phyloP scores from a whole-genome alignment of 208 protist genomes.

The Phytomonas francai region DNA sequence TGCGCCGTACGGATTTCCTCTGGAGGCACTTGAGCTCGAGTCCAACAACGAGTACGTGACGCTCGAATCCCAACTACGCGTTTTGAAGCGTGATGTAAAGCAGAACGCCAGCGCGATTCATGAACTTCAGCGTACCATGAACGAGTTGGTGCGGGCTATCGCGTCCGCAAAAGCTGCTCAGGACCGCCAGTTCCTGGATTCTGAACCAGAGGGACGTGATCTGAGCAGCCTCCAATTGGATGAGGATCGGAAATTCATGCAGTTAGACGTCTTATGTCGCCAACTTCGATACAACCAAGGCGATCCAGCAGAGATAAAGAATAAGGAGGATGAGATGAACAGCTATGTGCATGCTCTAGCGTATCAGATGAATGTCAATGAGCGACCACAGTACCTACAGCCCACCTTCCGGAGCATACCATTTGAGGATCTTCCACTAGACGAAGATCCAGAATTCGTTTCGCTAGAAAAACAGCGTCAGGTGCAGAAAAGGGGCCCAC shows the following conservation, averaged over 20 bases:
- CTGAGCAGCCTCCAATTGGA: constrained; percentile 43
- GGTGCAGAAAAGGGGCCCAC: constrained; percentile 51
- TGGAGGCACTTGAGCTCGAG: constrained; percentile 59
- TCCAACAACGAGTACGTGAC: constrained; percentile 39
- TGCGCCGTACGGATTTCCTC: constrained; percentile 54
- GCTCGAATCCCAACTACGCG: constrained; percentile 44
- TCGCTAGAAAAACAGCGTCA: constrained; percentile 63
- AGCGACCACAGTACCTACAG: too few relatives aligned
- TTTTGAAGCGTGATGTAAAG: constrained; percentile 43
- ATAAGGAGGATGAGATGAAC: constrained; percentile 27
- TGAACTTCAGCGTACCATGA: constrained; percentile 38
- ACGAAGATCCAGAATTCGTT: constrained; percentile 63
- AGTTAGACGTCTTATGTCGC: constrained; percentile 52
- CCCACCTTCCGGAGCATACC: constrained; percentile 20
- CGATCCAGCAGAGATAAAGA: constrained; percentile 26
- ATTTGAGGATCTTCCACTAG: constrained; percentile 32
- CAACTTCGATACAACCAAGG: constrained; percentile 24
- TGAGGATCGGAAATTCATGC: constrained; percentile 43
- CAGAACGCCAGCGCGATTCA: constrained; percentile 37
- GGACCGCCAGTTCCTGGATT: constrained; percentile 61
- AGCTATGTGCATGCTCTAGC: constrained; percentile 25
- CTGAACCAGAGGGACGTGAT: constrained; percentile 43
- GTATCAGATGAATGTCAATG: constrained; percentile 11
- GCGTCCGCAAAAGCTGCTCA: constrained; percentile 31
- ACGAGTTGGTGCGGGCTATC: constrained; percentile 30